Evolutionary conservation across 495 filamentous ascomycete genomes (phyloP).

Genomic region (Penicillium subrubescens): DNA sequence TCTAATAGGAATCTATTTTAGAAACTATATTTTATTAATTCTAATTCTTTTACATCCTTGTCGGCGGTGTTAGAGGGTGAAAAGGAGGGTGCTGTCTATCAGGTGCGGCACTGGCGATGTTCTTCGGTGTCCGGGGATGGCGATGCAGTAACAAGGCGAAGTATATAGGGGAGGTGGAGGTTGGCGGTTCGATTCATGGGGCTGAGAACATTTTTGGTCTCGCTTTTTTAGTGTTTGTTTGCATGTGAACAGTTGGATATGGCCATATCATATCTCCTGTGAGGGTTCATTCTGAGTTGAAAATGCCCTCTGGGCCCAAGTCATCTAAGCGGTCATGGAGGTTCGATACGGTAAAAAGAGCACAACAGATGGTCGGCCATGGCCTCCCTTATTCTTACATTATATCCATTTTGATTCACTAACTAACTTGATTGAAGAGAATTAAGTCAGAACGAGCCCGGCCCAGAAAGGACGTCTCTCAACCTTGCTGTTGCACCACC

Average conservation of each 20-base stretch:
- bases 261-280: neutral
- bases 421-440: neutral
- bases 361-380: no score
- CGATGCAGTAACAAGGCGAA: neutral
- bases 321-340: no score
- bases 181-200: neutral
- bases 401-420: no score
- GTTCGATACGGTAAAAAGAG: no score
- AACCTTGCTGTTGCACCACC: neutral
- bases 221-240: neutral
- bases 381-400: no score
- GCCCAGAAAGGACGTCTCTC: neutral
- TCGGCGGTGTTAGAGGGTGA: no score
- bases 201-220: neutral
- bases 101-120: neutral
- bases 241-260: neutral
- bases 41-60: no score
- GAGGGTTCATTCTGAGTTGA: neutral
- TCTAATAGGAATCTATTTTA: no score
- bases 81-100: no score
- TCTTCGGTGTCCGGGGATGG: neutral
- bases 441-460: neutral
- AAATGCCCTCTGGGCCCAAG: no score
- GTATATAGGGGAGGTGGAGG: neutral
- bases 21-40: no score